These are phyloP conservation scores for Globisporangium rhizosaccharum DNA, from an alignment of 352 stramenopile species.

Conservation along the genomic window DNA sequence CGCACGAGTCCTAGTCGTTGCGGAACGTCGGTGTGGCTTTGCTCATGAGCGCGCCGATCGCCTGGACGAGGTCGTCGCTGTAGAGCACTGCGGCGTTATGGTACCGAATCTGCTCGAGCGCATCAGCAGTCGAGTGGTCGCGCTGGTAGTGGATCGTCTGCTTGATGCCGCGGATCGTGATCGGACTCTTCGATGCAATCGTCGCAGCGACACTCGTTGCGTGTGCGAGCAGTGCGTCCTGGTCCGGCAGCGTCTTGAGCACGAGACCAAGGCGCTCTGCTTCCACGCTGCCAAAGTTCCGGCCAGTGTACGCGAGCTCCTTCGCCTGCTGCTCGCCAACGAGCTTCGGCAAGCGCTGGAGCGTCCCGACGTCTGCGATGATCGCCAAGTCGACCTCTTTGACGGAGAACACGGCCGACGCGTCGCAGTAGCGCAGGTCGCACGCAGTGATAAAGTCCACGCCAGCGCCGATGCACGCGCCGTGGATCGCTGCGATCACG, in stretches of 20 bases:
- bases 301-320: constrained; percentile 82
- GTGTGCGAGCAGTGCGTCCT: constrained; percentile 51
- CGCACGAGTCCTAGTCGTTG: constrained; percentile 35
- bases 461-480: constrained; percentile 76
- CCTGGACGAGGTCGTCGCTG: constrained; percentile 77
- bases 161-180: constrained; percentile 86
- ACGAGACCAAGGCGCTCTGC: constrained; percentile 76
- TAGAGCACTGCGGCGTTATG: constrained; percentile 84
- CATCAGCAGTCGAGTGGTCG: constrained; percentile 76
- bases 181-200: constrained; percentile 81
- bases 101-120: constrained; percentile 74
- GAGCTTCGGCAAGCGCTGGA: constrained; percentile 83
- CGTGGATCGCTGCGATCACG: constrained; percentile 79
- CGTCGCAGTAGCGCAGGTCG: constrained; percentile 81
- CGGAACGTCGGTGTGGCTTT: constrained; percentile 61
- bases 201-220: constrained; percentile 41
- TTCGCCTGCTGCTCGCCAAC: constrained; percentile 81
- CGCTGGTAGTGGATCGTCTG: constrained; percentile 84
- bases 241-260: constrained; percentile 58
- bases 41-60: constrained; percentile 66
- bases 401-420: constrained; percentile 77
- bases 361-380: constrained; percentile 83
- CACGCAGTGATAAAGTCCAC: constrained; percentile 88
- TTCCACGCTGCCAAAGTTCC: constrained; percentile 71
- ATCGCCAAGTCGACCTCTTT: constrained; percentile 89